A percentile compares a stretch with the other conserved stretches of the same genome.
Evolutionary conservation across 257 asterid species (phyloP).

Genomic region (Solanum pennellii): DNA sequence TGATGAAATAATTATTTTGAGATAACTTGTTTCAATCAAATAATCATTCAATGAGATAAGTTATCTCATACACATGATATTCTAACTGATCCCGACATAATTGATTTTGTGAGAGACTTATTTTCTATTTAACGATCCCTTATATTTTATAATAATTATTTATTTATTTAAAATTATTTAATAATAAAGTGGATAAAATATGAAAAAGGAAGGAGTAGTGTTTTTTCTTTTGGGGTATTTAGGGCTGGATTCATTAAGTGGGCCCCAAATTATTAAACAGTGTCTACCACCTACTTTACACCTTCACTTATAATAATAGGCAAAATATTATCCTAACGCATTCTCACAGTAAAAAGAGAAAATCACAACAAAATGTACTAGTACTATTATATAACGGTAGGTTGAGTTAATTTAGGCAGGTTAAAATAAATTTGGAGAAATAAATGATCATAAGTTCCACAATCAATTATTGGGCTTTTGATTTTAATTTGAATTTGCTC

Average conservation of each 20-base stretch:
- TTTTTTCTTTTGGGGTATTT: not conserved
- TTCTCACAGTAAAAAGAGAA: not conserved
- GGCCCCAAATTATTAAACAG: not conserved
- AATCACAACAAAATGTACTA: not conserved
- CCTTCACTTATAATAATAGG: not conserved
- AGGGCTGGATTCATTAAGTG: not conserved
- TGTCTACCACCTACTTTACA: not conserved
- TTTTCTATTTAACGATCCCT: too few relatives aligned
- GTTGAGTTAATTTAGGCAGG: not conserved
- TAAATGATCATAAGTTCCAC: too few relatives aligned
- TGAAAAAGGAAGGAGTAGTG: not conserved
- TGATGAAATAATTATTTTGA: too few relatives aligned
- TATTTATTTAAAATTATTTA: too few relatives aligned
- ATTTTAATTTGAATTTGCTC: too few relatives aligned
- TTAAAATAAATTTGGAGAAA: not conserved
- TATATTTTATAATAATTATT: too few relatives aligned
- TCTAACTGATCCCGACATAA: too few relatives aligned
- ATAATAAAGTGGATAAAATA: not conserved
- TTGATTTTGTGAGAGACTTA: too few relatives aligned
- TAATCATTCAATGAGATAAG: too few relatives aligned
- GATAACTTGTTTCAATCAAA: too few relatives aligned
- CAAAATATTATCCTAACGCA: not conserved
- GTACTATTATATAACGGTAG: not conserved
- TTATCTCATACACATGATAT: too few relatives aligned
- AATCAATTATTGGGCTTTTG: too few relatives aligned